phyloP scores from a whole-genome alignment of 345 rosid species.

The Eucalyptus curtisii region DNA sequence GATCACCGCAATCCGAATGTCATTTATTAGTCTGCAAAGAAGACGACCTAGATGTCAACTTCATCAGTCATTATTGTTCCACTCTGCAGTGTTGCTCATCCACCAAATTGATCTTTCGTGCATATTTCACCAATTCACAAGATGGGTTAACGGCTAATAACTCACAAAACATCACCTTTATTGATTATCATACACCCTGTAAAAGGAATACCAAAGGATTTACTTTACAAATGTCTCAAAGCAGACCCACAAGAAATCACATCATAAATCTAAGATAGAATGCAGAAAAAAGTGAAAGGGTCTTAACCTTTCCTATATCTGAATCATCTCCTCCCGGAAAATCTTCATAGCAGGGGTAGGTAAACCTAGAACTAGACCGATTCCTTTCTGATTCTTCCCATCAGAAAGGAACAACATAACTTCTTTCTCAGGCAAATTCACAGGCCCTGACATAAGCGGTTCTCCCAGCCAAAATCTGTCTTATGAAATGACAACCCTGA shows the following conservation, averaged over 20 bases:
- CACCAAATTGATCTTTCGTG: neutral
- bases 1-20: neutral
- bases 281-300: neutral
- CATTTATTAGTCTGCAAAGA: neutral
- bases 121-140: neutral
- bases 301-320: neutral
- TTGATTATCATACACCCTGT: neutral
- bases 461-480: slow-evolving; percentile 83
- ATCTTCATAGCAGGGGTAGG: slow-evolving; percentile 68
- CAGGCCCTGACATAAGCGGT: slow-evolving; percentile 72
- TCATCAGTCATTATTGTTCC: neutral
- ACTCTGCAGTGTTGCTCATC: neutral
- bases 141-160: neutral
- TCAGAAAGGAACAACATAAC: slow-evolving; percentile 71
- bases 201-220: neutral
- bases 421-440: slow-evolving; percentile 81
- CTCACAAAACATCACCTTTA: neutral
- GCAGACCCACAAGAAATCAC: neutral
- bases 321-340: slow-evolving; percentile 37
- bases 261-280: neutral
- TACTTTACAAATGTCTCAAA: neutral
- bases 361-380: slow-evolving; percentile 70
- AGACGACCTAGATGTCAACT: neutral
- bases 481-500: slow-evolving; percentile 58
- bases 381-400: slow-evolving; percentile 66